These are phyloP conservation scores for Conticribra guillardii DNA, from an alignment of 108 stramenopile genomes.

Conservation along the genomic window DNA sequence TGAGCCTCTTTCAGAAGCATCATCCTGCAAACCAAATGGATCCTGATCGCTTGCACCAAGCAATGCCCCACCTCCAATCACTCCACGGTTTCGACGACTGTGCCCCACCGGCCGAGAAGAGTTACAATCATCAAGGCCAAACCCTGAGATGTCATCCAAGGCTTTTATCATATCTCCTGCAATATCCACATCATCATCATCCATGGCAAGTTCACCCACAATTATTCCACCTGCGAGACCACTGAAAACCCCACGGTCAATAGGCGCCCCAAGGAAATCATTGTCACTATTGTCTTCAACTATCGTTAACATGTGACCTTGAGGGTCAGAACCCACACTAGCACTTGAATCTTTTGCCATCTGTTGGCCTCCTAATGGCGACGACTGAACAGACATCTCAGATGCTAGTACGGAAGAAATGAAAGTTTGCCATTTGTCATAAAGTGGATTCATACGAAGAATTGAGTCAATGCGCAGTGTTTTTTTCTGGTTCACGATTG, in stretches of 20 bases:
- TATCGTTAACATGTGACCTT: conserved; percentile 27
- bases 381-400: conserved; percentile 84
- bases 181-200: conserved; percentile 89
- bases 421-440: conserved; percentile 77
- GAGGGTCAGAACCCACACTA: conserved; percentile 52
- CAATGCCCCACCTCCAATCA: conserved; percentile 29
- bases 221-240: conserved; percentile 57
- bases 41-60: background rate
- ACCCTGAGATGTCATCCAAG: conserved; percentile 20
- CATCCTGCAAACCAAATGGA: background rate
- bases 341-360: conserved; percentile 14
- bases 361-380: conserved; percentile 80
- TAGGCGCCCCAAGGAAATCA: conserved; percentile 57
- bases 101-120: conserved; percentile 31
- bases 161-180: conserved; percentile 91
- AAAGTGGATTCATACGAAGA: conserved; percentile 53
- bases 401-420: conserved; percentile 68
- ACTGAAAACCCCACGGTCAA: conserved; percentile 35
- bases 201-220: conserved; percentile 78
- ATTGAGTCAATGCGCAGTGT: conserved; percentile 44
- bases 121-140: conserved; percentile 1
- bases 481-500: conserved; percentile 20
- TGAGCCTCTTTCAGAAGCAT: background rate
- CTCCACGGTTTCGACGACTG: conserved; percentile 25
- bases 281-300: conserved; percentile 60